These are phyloP conservation scores for Ogataea parapolymorpha DNA, from an alignment of 805 yeast species.

Conservation along the genomic window DNA sequence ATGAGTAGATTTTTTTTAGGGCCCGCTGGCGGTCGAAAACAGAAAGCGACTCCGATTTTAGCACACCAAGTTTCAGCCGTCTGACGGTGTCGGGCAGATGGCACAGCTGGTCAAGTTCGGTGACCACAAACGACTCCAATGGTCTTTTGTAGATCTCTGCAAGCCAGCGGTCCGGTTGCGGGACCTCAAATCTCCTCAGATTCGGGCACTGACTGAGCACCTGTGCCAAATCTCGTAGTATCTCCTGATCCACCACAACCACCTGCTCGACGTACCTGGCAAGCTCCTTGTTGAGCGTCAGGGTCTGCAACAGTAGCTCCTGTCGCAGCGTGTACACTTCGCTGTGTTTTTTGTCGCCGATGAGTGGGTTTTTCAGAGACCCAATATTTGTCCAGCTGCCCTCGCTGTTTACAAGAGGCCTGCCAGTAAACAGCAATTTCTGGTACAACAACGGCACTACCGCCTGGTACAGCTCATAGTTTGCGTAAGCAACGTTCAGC, in stretches of 20 bases:
- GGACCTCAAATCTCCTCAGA: constrained; percentile 14
- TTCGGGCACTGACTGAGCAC: constrained; percentile 21
- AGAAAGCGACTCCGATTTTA: constrained; percentile 6
- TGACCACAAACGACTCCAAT: constrained; percentile 16
- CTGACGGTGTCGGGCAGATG: constrained; percentile 19
- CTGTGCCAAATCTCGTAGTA: constrained; percentile 19
- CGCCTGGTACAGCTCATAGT: constrained; percentile 29
- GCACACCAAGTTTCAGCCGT: constrained; percentile 17
- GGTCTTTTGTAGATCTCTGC: not conserved
- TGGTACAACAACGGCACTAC: constrained; percentile 36
- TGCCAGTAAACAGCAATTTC: constrained; percentile 34
- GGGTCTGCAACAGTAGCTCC: constrained; percentile 37
- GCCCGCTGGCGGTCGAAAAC: constrained; percentile 3
- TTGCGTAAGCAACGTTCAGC: constrained; percentile 31
- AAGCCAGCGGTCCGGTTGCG: not conserved
- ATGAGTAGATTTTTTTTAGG: not conserved
- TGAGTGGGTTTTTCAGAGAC: constrained; percentile 33
- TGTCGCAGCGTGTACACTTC: constrained; percentile 38
- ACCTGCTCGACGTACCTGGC: constrained; percentile 34
- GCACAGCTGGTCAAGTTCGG: constrained; percentile 18
- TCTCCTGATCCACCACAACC: constrained; percentile 32
- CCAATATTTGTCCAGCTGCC: constrained; percentile 38
- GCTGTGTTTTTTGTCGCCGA: constrained; percentile 36
- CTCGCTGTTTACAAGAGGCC: constrained; percentile 34
- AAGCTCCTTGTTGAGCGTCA: constrained; percentile 35